These are phyloP conservation scores for Goffeauzyma gilvescens DNA, from an alignment of 768 basidiomycete species.

Conservation along the genomic window DNA sequence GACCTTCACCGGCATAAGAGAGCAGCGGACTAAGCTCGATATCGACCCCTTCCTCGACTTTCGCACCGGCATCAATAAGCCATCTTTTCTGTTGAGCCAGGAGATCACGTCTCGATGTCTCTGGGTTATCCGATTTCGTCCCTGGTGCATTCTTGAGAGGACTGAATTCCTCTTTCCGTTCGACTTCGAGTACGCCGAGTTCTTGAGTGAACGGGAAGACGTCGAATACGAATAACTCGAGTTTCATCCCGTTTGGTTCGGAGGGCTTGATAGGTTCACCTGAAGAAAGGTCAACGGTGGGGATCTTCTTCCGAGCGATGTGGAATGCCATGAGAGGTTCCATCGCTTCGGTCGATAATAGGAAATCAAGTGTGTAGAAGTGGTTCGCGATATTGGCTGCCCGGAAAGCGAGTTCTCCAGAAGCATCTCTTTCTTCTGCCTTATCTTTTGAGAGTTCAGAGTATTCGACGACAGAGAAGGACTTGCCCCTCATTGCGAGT, in stretches of 20 bases:
- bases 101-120: conserved; percentile 74
- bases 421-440: conserved; percentile 48
- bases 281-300: conserved; percentile 50
- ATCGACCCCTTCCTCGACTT: conserved; percentile 51
- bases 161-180: conserved; percentile 75
- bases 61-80: conserved; percentile 60
- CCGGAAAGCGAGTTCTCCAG: conserved; percentile 64
- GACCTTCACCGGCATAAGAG: conserved; percentile 79
- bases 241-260: conserved; percentile 96
- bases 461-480: conserved; percentile 89
- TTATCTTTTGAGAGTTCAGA: conserved; percentile 82
- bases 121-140: conserved; percentile 69
- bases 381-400: conserved; percentile 97
- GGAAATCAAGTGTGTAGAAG: conserved; percentile 78
- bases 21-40: conserved; percentile 79
- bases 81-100: conserved; percentile 72
- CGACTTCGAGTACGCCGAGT: conserved; percentile 65
- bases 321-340: conserved; percentile 86
- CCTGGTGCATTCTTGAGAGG: conserved; percentile 96
- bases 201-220: conserved; percentile 71
- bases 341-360: conserved; percentile 57
- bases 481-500: conserved; percentile 61
- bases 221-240: conserved; percentile 96
- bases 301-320: conserved; percentile 94
- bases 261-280: conserved; percentile 58